phyloP scores from a whole-genome alignment of 2,329 filamentous ascomycete species.

The Aspergillus tanneri region DNA sequence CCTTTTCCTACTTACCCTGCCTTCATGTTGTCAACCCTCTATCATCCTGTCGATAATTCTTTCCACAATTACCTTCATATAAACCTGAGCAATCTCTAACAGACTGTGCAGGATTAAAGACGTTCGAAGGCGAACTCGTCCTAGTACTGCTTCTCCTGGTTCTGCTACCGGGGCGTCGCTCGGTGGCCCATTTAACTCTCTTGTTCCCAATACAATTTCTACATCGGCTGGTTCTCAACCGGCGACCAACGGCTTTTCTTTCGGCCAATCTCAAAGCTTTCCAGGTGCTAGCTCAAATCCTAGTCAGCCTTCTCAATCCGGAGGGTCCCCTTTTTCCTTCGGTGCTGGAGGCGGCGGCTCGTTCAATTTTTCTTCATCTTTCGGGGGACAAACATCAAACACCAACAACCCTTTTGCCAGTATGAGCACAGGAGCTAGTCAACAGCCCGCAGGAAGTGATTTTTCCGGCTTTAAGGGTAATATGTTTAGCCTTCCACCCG shows the following conservation, averaged over 20 bases:
- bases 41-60: background rate
- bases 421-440: constrained; percentile 22
- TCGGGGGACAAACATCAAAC: constrained; percentile 19
- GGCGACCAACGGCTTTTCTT: constrained; percentile 33
- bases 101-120: constrained; percentile 23
- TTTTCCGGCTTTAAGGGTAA: constrained; percentile 35
- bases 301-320: constrained; percentile 25
- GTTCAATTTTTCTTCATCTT: constrained; percentile 35
- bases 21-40: background rate
- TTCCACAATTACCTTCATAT: background rate
- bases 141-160: constrained; percentile 20
- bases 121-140: constrained; percentile 28
- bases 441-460: constrained; percentile 18
- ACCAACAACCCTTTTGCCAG: constrained; percentile 39
- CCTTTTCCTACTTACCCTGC: background rate
- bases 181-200: constrained; percentile 29
- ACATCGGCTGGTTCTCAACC: constrained; percentile 18
- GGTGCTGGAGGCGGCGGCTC: constrained; percentile 28
- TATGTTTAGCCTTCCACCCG: constrained; percentile 31
- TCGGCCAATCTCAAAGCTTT: constrained; percentile 40
- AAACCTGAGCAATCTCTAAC: constrained; percentile 7
- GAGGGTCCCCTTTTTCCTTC: constrained; percentile 31
- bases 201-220: constrained; percentile 31
- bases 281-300: constrained; percentile 26
- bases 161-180: constrained; percentile 21